Evolutionary conservation across 202 grass and related monocot genomes (phyloP), one percentile per base, ranked within the genome.

Genomic region (Dendrocalamus latiflorus): DNA sequence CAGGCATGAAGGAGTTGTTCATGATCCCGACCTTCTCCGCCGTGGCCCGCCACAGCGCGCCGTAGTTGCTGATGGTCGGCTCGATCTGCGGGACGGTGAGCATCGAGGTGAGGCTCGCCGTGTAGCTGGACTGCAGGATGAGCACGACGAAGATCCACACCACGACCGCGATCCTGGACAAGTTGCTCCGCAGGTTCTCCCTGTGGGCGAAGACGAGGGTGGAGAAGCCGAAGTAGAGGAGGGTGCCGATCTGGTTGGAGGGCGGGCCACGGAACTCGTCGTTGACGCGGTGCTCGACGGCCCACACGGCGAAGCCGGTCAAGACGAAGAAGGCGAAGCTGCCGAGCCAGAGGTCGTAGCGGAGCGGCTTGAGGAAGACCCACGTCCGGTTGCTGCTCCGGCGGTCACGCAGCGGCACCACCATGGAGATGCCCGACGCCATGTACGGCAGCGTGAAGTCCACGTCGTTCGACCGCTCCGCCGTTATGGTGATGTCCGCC

Each of bases 131-230:
- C 82, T 91, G 89, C 75, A 98, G 71, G 60, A 98, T 90, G 47
- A 95, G 85, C 64, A 95, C 95, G 63, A 98, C 92, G 50, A 98
- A 95, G 20, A 90, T 60, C 95, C 95, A 98, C 9, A 98, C 70
- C 12, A 95, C 85, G 67, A 93, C 78, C 8, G 79, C 86, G 18
- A 93, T 12, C 82, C 88, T 72, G 20, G 92, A 90, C 22, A 98
- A 74, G 77, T 95, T 95, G 83, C 83, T 98, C 22, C 36, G 39
- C 38, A 93, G 48, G 13, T 66, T 49, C 87, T 91, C 87, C 72
- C 81, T 87, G 41, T 98, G 95, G 18, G 95, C 62, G 43, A 94
- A 95, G 51, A 90, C 87, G 45, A 95, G 92, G 0, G 95, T 94
- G 12, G 95, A 98, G 73, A 93, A 94, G 28, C 86, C 67, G 72